These are phyloP conservation scores for Amauroascus niger DNA, from an alignment of 2,329 filamentous ascomycete species.

Conservation along the genomic window DNA sequence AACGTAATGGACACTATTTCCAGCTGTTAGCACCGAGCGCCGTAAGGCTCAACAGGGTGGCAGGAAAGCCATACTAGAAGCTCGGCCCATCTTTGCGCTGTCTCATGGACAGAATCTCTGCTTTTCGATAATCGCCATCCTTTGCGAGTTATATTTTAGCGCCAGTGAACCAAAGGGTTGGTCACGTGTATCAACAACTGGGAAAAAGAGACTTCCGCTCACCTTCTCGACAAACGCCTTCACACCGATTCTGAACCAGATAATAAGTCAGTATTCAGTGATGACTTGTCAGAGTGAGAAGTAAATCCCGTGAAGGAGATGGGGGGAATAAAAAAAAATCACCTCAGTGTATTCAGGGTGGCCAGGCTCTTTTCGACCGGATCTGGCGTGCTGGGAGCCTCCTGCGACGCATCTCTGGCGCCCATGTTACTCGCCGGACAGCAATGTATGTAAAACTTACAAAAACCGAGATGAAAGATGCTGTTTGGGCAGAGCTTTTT, in stretches of 20 bases:
- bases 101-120: slow-evolving; percentile 91
- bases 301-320: not conserved
- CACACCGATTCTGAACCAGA: slow-evolving; percentile 48
- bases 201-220: slow-evolving; percentile 23
- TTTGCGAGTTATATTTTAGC: slow-evolving; percentile 24
- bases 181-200: slow-evolving; percentile 19
- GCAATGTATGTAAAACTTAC: slow-evolving; percentile 2
- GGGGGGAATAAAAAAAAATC: slow-evolving; percentile 18
- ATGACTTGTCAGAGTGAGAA: not conserved
- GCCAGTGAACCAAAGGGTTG: not conserved
- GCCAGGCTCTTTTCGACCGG: slow-evolving; percentile 68
- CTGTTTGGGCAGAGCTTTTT: slow-evolving; percentile 17
- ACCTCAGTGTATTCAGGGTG: slow-evolving; percentile 74
- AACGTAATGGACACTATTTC: slow-evolving; percentile 70
- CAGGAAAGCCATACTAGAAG: slow-evolving; percentile 54
- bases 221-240: slow-evolving; percentile 63
- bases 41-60: not conserved
- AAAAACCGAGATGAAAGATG: slow-evolving; percentile 19
- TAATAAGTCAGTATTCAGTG: slow-evolving; percentile 12
- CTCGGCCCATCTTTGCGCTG: slow-evolving; percentile 78
- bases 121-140: slow-evolving; percentile 77
- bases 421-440: slow-evolving; percentile 38
- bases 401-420: slow-evolving; percentile 45
- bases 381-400: slow-evolving; percentile 47
- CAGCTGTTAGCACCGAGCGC: slow-evolving; percentile 20